phyloP scores from a whole-genome alignment of 495 filamentous ascomycete species.

The Annulohypoxylon stygium region DNA sequence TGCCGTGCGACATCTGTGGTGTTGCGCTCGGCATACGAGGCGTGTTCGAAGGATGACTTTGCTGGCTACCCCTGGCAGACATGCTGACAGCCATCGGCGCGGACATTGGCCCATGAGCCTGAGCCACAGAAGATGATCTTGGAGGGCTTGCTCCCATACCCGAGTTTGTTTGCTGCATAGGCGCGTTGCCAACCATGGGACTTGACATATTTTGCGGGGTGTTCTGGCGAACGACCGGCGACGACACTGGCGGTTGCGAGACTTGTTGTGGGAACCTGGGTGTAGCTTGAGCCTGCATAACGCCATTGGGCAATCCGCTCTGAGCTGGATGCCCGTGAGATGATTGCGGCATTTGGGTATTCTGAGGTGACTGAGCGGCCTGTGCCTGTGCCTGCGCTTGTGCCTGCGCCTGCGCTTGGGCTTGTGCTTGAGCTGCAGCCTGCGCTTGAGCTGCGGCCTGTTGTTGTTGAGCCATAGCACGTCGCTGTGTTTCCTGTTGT shows the following conservation, averaged over 20 bases:
- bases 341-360: conserved; percentile 43
- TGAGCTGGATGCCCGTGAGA: conserved; percentile 60
- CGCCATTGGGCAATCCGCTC: conserved; percentile 60
- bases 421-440: conserved; percentile 57
- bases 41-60: conserved; percentile 80
- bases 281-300: conserved; percentile 66
- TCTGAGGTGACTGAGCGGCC: conserved; percentile 55
- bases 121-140: conserved; percentile 80
- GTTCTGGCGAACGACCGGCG: conserved; percentile 81
- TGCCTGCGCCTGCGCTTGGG: conserved; percentile 62
- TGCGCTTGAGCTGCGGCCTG: conserved; percentile 24
- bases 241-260: conserved; percentile 79
- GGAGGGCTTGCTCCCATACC: conserved; percentile 83
- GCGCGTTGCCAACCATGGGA: conserved; percentile 76
- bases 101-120: conserved; percentile 74
- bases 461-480: conserved; percentile 52
- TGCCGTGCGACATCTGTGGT: conserved; percentile 80
- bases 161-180: conserved; percentile 85
- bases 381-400: conserved; percentile 57
- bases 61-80: conserved; percentile 83
- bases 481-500: conserved; percentile 54
- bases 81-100: conserved; percentile 76
- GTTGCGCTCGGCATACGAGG: conserved; percentile 84
- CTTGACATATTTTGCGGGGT: conserved; percentile 85
- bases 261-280: conserved; percentile 69